A percentile compares a stretch with the other conserved stretches of the same genome.
Conservation (phyloP, 2,329 filamentous ascomycete genomes). For the Bipolaris gigantea region DNA sequence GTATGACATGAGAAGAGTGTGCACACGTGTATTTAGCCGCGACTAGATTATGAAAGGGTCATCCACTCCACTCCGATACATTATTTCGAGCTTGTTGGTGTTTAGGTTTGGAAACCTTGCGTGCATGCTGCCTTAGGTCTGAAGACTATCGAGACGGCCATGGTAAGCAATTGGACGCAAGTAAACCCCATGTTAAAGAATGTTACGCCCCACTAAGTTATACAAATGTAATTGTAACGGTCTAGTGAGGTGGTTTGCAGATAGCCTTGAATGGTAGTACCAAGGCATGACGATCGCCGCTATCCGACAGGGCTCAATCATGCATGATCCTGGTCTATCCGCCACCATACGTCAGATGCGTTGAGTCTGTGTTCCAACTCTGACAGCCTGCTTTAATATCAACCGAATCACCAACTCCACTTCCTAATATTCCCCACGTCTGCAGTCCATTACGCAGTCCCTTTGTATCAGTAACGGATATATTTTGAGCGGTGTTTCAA, state of each 20-base stretch:
- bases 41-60: slow-evolving; percentile 34
- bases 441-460: not conserved
- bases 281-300: slow-evolving; percentile 21
- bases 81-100: not conserved
- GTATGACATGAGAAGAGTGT: slow-evolving; percentile 35
- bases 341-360: slow-evolving; percentile 42
- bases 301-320: slow-evolving; percentile 17
- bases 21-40: slow-evolving; percentile 41
- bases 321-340: slow-evolving; percentile 23
- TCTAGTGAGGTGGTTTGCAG: too few relatives aligned
- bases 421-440: not conserved
- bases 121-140: not conserved
- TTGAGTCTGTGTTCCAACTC: slow-evolving; percentile 30
- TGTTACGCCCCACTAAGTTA: not conserved
- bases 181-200: not conserved
- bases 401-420: slow-evolving; percentile 1
- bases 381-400: slow-evolving; percentile 32
- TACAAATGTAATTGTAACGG: too few relatives aligned
- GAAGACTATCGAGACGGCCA: not conserved
- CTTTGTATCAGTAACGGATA: not conserved
- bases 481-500: not conserved
- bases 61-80: slow-evolving; percentile 20
- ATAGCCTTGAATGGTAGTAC: not conserved
- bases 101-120: not conserved
- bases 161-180: not conserved